A percentile compares a stretch with the other conserved stretches of the same genome.
phyloP scores from a whole-genome alignment of 441 rosid species.

The Arabidopsis hybrid region DNA sequence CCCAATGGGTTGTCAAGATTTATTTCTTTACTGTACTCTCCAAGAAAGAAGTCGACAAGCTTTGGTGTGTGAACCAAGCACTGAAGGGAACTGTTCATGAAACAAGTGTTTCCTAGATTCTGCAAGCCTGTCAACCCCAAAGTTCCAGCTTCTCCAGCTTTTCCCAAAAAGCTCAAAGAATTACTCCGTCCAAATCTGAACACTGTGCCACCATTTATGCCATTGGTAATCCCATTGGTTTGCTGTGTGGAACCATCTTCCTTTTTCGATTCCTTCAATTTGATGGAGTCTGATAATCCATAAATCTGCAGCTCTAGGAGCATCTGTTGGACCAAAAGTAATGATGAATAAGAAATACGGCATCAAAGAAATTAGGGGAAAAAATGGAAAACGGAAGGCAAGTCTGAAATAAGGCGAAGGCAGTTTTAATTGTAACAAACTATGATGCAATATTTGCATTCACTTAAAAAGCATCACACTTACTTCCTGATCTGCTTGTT shows the following conservation, averaged over 20 bases:
- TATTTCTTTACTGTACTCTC: slow-evolving; percentile 74
- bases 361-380: neutral
- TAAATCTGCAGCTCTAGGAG: slow-evolving; percentile 77
- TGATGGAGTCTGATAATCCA: slow-evolving; percentile 79
- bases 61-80: slow-evolving; percentile 88
- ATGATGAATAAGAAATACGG: slow-evolving; percentile 32
- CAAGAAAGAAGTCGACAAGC: slow-evolving; percentile 80
- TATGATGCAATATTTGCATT: slow-evolving; percentile 10
- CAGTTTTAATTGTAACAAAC: slow-evolving; percentile 12
- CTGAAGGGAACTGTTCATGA: slow-evolving; percentile 83
- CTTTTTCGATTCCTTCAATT: slow-evolving; percentile 66
- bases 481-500: slow-evolving; percentile 73
- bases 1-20: slow-evolving; percentile 77
- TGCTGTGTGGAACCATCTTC: slow-evolving; percentile 59
- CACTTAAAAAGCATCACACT: slow-evolving; percentile 38
- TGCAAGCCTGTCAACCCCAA: slow-evolving; percentile 82
- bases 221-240: slow-evolving; percentile 47
- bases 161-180: slow-evolving; percentile 53
- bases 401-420: slow-evolving; percentile 3
- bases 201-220: slow-evolving; percentile 48
- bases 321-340: slow-evolving; percentile 52
- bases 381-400: slow-evolving; percentile 18
- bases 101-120: slow-evolving; percentile 86
- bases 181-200: slow-evolving; percentile 50
- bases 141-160: slow-evolving; percentile 75